These are phyloP conservation scores for Trichoderma semiorbis DNA, from an alignment of 2,329 filamentous ascomycete genomes.

Conservation along the genomic window DNA sequence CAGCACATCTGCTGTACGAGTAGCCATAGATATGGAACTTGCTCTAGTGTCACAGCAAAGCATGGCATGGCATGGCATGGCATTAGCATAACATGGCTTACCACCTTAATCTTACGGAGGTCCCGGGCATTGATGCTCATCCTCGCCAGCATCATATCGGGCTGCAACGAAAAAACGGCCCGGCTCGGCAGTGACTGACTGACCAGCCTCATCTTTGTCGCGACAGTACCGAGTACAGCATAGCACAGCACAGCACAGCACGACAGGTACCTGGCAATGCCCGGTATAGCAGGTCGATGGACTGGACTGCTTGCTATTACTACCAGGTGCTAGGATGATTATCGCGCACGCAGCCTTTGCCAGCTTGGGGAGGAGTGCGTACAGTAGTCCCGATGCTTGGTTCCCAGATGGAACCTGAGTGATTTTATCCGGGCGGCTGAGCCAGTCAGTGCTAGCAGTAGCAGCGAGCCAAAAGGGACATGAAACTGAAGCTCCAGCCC, in stretches of 20 bases:
- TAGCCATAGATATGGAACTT: background rate
- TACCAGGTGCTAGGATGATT: constrained; percentile 4
- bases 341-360: constrained; percentile 13
- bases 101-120: background rate
- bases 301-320: background rate
- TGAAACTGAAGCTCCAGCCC: background rate
- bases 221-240: background rate
- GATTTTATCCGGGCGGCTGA: constrained; percentile 17
- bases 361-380: constrained; percentile 15
- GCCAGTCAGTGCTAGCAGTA: background rate
- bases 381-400: constrained; percentile 11
- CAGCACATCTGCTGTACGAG: background rate
- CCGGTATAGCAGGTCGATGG: background rate
- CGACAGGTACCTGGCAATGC: background rate
- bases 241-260: background rate
- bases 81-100: background rate
- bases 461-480: background rate
- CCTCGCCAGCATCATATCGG: background rate
- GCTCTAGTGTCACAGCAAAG: background rate
- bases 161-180: constrained; percentile 15
- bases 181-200: constrained; percentile 9
- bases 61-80: background rate
- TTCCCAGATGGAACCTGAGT: constrained; percentile 16
- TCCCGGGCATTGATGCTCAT: background rate
- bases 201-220: background rate